Conservation (phyloP, 306 rosid genomes). For the Pyrus bretschneideri region DNA sequence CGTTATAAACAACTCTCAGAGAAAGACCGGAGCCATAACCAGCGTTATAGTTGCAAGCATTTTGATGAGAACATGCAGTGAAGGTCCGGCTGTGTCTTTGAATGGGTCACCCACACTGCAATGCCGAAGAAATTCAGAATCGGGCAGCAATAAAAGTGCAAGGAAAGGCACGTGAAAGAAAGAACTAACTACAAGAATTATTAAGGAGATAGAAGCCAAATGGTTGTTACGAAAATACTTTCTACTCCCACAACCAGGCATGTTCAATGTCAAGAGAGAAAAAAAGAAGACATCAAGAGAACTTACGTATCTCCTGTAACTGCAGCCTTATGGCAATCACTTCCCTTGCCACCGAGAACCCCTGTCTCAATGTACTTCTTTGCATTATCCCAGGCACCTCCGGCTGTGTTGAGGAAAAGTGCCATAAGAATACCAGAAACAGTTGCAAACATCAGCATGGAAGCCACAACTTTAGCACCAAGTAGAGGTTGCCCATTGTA, state of each 20-base stretch:
- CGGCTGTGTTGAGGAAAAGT: constrained; percentile 91
- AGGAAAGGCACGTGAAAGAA: no score
- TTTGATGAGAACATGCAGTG: constrained; percentile 90
- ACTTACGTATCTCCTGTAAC: constrained; percentile 96
- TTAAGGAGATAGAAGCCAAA: neutral
- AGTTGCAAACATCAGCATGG: constrained; percentile 92
- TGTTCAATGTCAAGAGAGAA: neutral
- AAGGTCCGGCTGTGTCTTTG: constrained; percentile 99
- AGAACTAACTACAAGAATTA: neutral
- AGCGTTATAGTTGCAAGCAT: constrained; percentile 95
- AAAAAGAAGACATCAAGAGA: constrained; percentile 3
- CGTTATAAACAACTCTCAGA: constrained; percentile 52
- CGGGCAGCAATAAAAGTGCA: no score
- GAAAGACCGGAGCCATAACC: constrained; percentile 97
- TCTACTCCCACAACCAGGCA: neutral
- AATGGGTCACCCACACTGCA: constrained; percentile 95
- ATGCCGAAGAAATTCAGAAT: no score
- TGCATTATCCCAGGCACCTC: constrained; percentile 99
- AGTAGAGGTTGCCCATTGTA: constrained; percentile 89
- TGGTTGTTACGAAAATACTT: no score
- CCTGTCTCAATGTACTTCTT: constrained; percentile 97
- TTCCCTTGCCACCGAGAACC: constrained; percentile 97
- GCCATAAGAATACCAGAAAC: constrained; percentile 98
- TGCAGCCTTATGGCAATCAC: constrained; percentile 95
- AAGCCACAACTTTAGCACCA: constrained; percentile 94